phyloP scores from a whole-genome alignment of 2,329 filamentous ascomycete genomes.

The Neonectria coccinea region DNA sequence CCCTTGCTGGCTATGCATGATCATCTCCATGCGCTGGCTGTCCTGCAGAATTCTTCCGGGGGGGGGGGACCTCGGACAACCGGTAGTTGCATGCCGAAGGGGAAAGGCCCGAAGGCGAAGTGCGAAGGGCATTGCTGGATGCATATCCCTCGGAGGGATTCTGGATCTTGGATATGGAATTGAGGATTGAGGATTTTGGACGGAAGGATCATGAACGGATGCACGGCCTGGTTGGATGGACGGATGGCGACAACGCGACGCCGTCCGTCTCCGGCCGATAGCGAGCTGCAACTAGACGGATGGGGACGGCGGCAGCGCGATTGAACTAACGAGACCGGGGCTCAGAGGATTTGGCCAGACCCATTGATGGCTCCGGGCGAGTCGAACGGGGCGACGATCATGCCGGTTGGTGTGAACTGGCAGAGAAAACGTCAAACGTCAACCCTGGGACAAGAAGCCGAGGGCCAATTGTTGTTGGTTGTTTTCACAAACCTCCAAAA shows the following conservation, averaged over 20 bases:
- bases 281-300: conserved; percentile 41
- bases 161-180: not conserved
- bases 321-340: conserved; percentile 22
- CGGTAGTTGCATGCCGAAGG: conserved; percentile 11
- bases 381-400: not conserved
- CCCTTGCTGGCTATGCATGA: conserved; percentile 12
- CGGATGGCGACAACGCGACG: conserved; percentile 12
- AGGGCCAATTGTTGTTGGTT: conserved; percentile 23
- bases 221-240: not conserved
- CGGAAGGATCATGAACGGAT: not conserved
- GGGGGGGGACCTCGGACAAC: not conserved
- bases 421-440: not conserved
- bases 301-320: conserved; percentile 30
- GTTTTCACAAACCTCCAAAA: not conserved
- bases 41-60: not conserved
- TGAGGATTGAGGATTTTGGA: not conserved
- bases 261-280: conserved; percentile 37
- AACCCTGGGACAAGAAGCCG: not conserved
- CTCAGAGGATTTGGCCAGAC: not conserved
- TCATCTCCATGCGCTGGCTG: not conserved
- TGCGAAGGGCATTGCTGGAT: not conserved
- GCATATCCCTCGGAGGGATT: conserved; percentile 8
- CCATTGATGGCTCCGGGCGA: not conserved
- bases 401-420: not conserved
- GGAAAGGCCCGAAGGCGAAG: not conserved